Base-by-base conservation (phyloP, 2,329 filamentous ascomycete genomes). In the Daldinia sp. region DNA sequence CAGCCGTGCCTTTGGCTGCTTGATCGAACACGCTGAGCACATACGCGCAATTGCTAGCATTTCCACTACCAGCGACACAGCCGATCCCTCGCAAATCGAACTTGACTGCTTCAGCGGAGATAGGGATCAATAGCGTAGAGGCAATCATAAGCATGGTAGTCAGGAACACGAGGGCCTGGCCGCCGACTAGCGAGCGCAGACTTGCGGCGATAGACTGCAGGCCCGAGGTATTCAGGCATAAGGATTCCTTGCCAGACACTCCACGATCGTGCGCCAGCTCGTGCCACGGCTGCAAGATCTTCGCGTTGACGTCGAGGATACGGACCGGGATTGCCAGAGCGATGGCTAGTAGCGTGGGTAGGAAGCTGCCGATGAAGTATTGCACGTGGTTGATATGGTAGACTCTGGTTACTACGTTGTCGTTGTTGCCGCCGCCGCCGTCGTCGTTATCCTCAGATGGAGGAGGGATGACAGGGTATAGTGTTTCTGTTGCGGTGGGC, bases 241-340 rank as follows among this genome's bases (percentile, higher is more conserved):
- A 65, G 0, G 80, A 81, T 13, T 79, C 73, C 9, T 72, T 69
- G 0, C 79, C 80, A 0, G 66, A 30, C 1, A 75, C 76, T 0
- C 81, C 80, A 6, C 55, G 70, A 1, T 71, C 68, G 37, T 74
- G 72, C 4, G 77, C 74, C 9, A 82, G 74, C 54, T 78, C 79
- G 68, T 81, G 79, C 74, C 78, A 82, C 0, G 81, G 80, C 68
- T 82, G 79, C 44, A 76, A 70, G 4, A 73, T 61, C 62, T 73
- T 74, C 51, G 68, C 74, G 42, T 77, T 77, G 10, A 61, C 55
- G 60, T 73, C 68, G 35, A 77, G 68, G 28, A 73, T 74, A 5
- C 72, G 72, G 15, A 76, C 61, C 0, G 69, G 65, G 5, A 74
- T 69, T 0, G 72, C 72, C 0, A 76, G 12, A 1, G 72, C 23